A percentile compares a stretch with the other conserved stretches of the same genome.
phyloP scores from a whole-genome alignment of 495 filamentous ascomycete genomes.

The Polyplosphaeria fusca region DNA sequence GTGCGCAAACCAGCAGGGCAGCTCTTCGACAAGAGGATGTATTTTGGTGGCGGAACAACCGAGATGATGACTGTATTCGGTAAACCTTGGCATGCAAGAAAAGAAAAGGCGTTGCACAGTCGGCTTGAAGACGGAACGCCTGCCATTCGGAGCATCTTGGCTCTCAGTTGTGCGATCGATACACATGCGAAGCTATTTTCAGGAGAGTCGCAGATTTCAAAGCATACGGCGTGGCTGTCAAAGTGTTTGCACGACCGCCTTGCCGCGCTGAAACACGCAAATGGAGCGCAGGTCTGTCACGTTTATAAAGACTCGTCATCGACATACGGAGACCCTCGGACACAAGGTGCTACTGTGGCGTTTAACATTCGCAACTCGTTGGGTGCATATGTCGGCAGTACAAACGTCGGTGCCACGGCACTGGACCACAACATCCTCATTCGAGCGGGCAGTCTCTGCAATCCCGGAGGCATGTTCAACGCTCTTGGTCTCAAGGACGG shows the following conservation, averaged over 20 bases:
- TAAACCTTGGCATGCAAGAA: constrained; percentile 63
- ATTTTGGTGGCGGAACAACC: constrained; percentile 66
- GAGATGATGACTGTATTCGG: constrained; percentile 61
- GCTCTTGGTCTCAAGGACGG: constrained; percentile 49
- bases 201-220: constrained; percentile 59
- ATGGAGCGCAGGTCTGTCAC: constrained; percentile 54
- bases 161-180: constrained; percentile 66
- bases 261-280: constrained; percentile 54
- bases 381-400: constrained; percentile 57
- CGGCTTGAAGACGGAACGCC: constrained; percentile 74
- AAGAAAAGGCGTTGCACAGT: constrained; percentile 58
- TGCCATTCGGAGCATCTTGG: constrained; percentile 74
- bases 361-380: constrained; percentile 60
- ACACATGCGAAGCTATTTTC: constrained; percentile 61
- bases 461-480: constrained; percentile 54
- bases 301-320: constrained; percentile 57
- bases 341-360: constrained; percentile 68
- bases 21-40: constrained; percentile 60
- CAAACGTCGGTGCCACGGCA: constrained; percentile 61
- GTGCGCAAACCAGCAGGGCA: constrained; percentile 61
- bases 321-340: constrained; percentile 53
- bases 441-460: constrained; percentile 65
- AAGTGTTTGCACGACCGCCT: constrained; percentile 52
- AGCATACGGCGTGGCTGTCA: constrained; percentile 59
- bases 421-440: constrained; percentile 62